Conservation (phyloP, 2,329 filamentous ascomycete genomes). For the Ophiostoma himal-ulmi region DNA sequence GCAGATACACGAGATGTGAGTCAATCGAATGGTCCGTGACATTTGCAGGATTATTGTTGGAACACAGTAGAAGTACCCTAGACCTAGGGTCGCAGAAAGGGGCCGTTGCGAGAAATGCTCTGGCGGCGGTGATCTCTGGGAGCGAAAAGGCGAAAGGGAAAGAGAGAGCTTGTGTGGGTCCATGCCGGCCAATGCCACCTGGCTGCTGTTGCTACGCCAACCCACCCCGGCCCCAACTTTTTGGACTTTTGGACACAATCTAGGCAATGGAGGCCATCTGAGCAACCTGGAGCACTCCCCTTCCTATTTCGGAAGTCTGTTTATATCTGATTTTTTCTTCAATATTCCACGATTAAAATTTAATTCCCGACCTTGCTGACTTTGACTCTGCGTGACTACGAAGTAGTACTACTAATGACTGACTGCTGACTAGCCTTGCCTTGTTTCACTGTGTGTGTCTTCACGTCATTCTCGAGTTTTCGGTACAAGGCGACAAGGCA, state of each 20-base stretch:
- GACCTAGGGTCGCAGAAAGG: background rate
- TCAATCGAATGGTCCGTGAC: slow-evolving; percentile 8
- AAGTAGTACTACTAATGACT: too few relatives aligned
- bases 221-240: background rate
- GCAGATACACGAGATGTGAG: slow-evolving; percentile 13
- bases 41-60: background rate
- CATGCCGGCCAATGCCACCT: slow-evolving; percentile 20
- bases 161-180: slow-evolving; percentile 2
- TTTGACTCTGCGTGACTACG: background rate
- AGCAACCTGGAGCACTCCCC: background rate
- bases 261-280: background rate
- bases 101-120: slow-evolving; percentile 7
- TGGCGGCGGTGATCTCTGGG: slow-evolving; percentile 8
- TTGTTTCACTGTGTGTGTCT: background rate
- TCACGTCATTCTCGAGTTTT: background rate
- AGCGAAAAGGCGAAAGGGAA: background rate
- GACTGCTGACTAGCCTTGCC: background rate
- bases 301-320: slow-evolving; percentile 20
- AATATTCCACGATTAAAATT: background rate
- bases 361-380: background rate
- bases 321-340: slow-evolving; percentile 20
- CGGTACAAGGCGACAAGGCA: background rate
- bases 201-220: slow-evolving; percentile 24
- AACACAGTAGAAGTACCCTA: background rate
- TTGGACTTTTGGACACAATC: background rate